Evolutionary conservation across 1,284 basidiomycete genomes (phyloP).

Genomic region (Phellinidium pouzarii): DNA sequence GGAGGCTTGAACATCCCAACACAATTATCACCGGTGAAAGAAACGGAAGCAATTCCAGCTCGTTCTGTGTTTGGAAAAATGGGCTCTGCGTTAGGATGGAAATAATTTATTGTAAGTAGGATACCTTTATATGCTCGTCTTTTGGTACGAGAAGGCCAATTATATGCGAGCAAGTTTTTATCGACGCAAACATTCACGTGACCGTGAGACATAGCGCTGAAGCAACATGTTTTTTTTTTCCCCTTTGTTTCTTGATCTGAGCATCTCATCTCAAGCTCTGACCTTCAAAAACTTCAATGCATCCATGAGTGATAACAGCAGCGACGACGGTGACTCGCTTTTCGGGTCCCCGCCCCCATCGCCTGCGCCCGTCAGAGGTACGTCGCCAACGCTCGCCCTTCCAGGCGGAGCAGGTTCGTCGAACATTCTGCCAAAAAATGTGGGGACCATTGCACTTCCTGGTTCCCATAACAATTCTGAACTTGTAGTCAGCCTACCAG

Average conservation of each 20-base stretch:
- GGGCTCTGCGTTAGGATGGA: constrained; percentile 15
- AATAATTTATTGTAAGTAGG: constrained; percentile 12
- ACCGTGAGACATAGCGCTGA: background rate
- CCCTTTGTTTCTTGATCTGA: background rate
- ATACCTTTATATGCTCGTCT: background rate
- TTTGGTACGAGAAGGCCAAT: background rate
- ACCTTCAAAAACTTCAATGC: constrained; percentile 8
- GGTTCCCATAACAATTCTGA: constrained; percentile 82
- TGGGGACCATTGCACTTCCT: constrained; percentile 94
- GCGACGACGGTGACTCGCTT: constrained; percentile 59
- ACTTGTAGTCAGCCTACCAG: constrained; percentile 70
- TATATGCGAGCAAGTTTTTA: background rate
- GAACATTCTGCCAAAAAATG: constrained; percentile 58
- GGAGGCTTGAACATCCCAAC: constrained; percentile 53
- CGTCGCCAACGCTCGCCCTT: constrained; percentile 58
- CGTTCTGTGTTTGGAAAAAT: constrained; percentile 32
- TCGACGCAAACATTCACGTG: background rate
- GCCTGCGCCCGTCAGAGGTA: constrained; percentile 52
- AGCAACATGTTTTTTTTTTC: too few relatives aligned
- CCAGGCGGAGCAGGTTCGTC: constrained; percentile 38
- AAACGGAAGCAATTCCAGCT: constrained; percentile 40
- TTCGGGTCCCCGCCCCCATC: constrained; percentile 75
- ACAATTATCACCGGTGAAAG: constrained; percentile 55
- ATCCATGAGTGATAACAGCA: constrained; percentile 23
- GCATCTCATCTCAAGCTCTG: background rate